Evolutionary conservation across 371 early-diverging fungal species (phyloP), one percentile per base, ranked within the genome.

Genomic region (Mucor plumbeus): DNA sequence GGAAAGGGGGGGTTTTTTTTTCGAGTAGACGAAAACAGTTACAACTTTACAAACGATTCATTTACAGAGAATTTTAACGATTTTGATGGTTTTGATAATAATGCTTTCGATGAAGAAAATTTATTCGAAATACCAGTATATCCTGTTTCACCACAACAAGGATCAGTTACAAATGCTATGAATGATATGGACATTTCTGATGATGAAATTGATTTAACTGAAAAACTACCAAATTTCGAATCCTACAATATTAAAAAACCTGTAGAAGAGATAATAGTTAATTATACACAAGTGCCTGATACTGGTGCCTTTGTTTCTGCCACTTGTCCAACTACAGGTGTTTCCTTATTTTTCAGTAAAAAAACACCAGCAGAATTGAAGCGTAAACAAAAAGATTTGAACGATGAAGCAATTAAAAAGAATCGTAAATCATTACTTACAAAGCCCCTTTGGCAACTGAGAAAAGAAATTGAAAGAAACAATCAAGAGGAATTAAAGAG

Each of bases 261-360:
- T 4, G 14, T 21, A 5, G 15, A 2, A 1, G 7, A 57, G 0
- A 44, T 14, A n/a, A 5, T 4, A 7, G 10, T 35, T 1, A 62
- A 75, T 11, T 75, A 72, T 36, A 75, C 61, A 13, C 53, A 55
- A 9, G 53, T 61, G 1, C 75, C 75, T 3, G 19, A 9, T 5
- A 72, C 63, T 11, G 75, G 75, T 17, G 62, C 69, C 3, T 75
- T 72, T 26, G 31, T 72, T 14, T 56, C 72, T 1, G 74, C 74
- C 1, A 67, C 53, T 4, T 79, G 79, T 35, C 73, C 81, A 5
- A 61, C 54, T 1, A 79, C 82, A 11, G 88, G 87, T 4, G 64
- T 67, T 41, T 65, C 73, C 15, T 68, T 90, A 0, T 90, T 84
- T 60, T 85, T 87, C 43, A 82, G 87, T 2, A 73, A 72, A 19